Conservation (phyloP, 495 filamentous ascomycete genomes). For the Terfezia claveryi region DNA sequence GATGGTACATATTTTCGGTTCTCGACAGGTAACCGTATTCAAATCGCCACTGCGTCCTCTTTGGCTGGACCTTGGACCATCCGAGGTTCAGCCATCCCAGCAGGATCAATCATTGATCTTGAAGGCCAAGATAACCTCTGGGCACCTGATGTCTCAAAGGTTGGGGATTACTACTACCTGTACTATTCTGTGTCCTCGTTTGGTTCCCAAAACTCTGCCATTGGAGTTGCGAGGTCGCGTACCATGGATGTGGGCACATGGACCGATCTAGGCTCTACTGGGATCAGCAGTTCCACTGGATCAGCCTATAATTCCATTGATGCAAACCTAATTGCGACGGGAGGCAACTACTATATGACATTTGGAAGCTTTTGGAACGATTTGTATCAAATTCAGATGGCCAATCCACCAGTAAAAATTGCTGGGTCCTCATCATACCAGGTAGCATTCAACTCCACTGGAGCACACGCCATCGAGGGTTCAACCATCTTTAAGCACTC, state of each 20-base stretch:
- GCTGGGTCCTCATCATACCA: no score
- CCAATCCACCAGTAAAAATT: no score
- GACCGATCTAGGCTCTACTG: no score
- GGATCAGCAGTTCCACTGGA: no score
- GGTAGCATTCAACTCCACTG: no score
- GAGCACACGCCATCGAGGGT: no score
- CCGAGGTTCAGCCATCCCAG: slow-evolving; percentile 33
- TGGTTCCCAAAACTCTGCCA: slow-evolving; percentile 39
- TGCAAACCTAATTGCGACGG: no score
- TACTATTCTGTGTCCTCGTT: slow-evolving; percentile 50
- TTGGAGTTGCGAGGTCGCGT: slow-evolving; percentile 44
- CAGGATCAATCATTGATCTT: slow-evolving; percentile 33
- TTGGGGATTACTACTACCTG: slow-evolving; percentile 39
- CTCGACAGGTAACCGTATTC: slow-evolving; percentile 38
- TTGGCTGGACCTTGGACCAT: slow-evolving; percentile 44
- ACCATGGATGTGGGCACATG: slow-evolving; percentile 39
- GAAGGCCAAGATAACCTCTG: slow-evolving; percentile 26
- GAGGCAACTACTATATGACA: no score
- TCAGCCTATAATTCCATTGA: no score
- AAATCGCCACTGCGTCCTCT: slow-evolving; percentile 33
- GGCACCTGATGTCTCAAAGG: slow-evolving; percentile 43
- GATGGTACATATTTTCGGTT: slow-evolving; percentile 43
- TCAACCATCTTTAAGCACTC: no score
- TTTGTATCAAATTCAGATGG: no score
- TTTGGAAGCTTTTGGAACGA: no score